phyloP scores from a whole-genome alignment of 768 basidiomycete species.

The Sporobolomyces roseus region DNA sequence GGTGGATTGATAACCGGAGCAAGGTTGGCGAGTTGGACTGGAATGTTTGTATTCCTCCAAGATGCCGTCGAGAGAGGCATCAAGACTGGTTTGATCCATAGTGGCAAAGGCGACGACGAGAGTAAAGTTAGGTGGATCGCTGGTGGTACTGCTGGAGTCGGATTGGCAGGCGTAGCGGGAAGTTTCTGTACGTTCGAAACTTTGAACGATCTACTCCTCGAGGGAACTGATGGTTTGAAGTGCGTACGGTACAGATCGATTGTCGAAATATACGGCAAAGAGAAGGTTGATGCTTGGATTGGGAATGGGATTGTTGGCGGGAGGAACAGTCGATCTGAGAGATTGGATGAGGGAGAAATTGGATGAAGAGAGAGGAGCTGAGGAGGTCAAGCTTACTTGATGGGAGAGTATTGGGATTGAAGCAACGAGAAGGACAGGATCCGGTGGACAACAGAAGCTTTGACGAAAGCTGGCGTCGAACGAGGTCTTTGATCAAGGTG shows the following conservation, averaged over 20 bases:
- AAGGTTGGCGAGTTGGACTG: constrained; percentile 26
- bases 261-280: constrained; percentile 12
- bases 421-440: too few species aligned
- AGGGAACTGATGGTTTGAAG: not conserved
- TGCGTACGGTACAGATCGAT: constrained; percentile 16
- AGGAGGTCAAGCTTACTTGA: not conserved
- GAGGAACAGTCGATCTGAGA: constrained; percentile 32
- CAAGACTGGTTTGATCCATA: not conserved
- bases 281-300: constrained; percentile 20
- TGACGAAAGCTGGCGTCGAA: too few species aligned
- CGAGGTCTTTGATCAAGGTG: too few species aligned
- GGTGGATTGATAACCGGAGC: constrained; percentile 52
- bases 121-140: constrained; percentile 10
- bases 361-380: not conserved
- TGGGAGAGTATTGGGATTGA: too few species aligned
- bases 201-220: too few species aligned
- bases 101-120: not conserved
- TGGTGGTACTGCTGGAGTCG: constrained; percentile 14
- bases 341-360: constrained; percentile 25
- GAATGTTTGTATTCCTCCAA: constrained; percentile 24
- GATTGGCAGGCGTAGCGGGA: constrained; percentile 10
- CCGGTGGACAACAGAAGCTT: too few species aligned
- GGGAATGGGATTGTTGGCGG: constrained; percentile 27
- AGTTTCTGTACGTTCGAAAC: constrained; percentile 28
- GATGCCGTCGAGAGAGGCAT: constrained; percentile 16